A percentile compares a stretch with the other conserved stretches of the same genome.
Conservation (phyloP, 1,284 basidiomycete genomes). For the Inonotus obliquus region DNA sequence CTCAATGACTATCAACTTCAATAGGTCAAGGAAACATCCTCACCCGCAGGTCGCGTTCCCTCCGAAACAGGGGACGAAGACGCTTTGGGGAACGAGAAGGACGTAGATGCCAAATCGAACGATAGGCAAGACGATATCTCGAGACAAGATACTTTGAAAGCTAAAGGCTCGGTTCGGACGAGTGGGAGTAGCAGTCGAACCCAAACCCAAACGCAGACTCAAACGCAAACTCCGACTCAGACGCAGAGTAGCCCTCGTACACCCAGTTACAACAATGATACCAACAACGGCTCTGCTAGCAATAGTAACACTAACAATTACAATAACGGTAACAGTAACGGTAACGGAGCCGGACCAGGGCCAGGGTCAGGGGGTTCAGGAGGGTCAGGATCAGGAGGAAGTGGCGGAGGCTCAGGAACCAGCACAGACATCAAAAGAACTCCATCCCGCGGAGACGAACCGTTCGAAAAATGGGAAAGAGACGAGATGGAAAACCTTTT, state of each 20-base stretch:
- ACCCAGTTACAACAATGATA: conserved; percentile 16
- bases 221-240: too few species aligned
- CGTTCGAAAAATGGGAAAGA: conserved; percentile 77
- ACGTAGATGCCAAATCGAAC: background rate
- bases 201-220: too few species aligned
- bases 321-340: too few species aligned
- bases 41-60: conserved; percentile 49
- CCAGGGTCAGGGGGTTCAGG: too few species aligned
- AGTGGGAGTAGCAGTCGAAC: background rate
- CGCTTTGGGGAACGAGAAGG: conserved; percentile 26
- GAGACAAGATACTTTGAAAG: conserved; percentile 11
- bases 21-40: conserved; percentile 43
- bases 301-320: too few species aligned
- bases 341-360: too few species aligned
- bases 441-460: conserved; percentile 50
- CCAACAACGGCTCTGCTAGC: too few species aligned
- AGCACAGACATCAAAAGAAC: conserved; percentile 37
- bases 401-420: conserved; percentile 7
- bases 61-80: conserved; percentile 53
- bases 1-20: conserved; percentile 15
- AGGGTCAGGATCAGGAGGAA: conserved; percentile 21
- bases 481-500: conserved; percentile 87
- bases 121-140: conserved; percentile 22
- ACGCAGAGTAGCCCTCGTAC: conserved; percentile 3
- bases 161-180: conserved; percentile 7